Conservation (phyloP, 352 stramenopile species). For the Thalassiosira mediterranea region DNA sequence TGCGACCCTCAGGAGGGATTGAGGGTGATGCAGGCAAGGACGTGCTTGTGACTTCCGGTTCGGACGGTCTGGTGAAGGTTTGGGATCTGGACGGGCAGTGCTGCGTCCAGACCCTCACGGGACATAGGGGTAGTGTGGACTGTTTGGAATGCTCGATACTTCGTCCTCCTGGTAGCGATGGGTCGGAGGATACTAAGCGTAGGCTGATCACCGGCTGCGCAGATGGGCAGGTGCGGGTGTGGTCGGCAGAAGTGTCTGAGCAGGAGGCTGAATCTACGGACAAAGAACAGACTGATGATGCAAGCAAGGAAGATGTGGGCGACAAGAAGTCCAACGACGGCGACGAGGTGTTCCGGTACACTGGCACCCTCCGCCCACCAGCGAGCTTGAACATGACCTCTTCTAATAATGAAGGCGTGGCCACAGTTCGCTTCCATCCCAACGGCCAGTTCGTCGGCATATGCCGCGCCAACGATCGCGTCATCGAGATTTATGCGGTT, state of each 20-base stretch:
- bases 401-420: constrained; percentile 71
- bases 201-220: constrained; percentile 77
- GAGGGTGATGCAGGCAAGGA: constrained; percentile 42
- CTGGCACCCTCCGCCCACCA: constrained; percentile 65
- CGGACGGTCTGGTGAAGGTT: constrained; percentile 83
- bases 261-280: constrained; percentile 16
- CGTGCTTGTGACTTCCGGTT: constrained; percentile 68
- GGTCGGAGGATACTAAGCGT: constrained; percentile 33
- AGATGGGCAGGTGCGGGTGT: constrained; percentile 79
- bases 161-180: constrained; percentile 12
- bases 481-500: constrained; percentile 73
- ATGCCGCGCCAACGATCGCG: constrained; percentile 72
- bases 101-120: constrained; percentile 82
- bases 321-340: constrained; percentile 21
- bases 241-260: constrained; percentile 58
- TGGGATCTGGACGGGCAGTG: constrained; percentile 84
- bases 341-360: constrained; percentile 77
- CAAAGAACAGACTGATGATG: constrained; percentile 7
- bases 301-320: constrained; percentile 22
- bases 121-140: constrained; percentile 69
- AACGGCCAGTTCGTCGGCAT: constrained; percentile 74
- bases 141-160: constrained; percentile 55
- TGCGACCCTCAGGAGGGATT: constrained; percentile 14
- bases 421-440: constrained; percentile 76
- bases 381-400: constrained; percentile 59